These are phyloP conservation scores for Fomes fomentarius DNA, from an alignment of 1,284 basidiomycete species.

Conservation along the genomic window DNA sequence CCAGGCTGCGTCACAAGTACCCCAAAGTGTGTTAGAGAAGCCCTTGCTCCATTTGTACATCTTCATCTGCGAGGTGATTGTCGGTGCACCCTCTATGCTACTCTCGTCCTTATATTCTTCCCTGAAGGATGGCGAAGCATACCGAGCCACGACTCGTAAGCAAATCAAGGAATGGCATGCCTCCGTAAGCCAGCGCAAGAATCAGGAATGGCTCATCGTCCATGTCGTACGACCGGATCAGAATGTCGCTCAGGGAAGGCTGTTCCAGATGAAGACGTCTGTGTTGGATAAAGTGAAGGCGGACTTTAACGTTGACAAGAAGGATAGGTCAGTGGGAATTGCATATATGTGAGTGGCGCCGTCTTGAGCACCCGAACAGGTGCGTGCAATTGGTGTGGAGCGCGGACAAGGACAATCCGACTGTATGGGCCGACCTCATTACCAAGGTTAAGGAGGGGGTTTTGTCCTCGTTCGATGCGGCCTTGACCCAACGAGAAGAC, in stretches of 20 bases:
- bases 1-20: conserved; percentile 69
- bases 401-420: conserved; percentile 70
- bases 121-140: conserved; percentile 80
- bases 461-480: conserved; percentile 79
- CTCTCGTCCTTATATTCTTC: conserved; percentile 7
- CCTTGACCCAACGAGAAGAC: conserved; percentile 81
- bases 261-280: conserved; percentile 82
- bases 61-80: conserved; percentile 82
- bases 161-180: conserved; percentile 93
- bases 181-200: conserved; percentile 66
- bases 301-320: conserved; percentile 91
- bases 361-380: conserved; percentile 40
- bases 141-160: conserved; percentile 76
- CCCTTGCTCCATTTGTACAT: conserved; percentile 88
- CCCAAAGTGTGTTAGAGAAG: conserved; percentile 80
- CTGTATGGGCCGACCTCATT: conserved; percentile 88
- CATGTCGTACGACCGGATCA: conserved; percentile 78
- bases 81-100: background rate
- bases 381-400: conserved; percentile 82
- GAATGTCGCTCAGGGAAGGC: conserved; percentile 59
- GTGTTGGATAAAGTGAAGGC: conserved; percentile 91
- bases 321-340: conserved; percentile 77
- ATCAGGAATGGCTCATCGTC: conserved; percentile 90
- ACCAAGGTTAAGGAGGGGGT: conserved; percentile 91
- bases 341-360: background rate